Evolutionary conservation across 2,329 filamentous ascomycete genomes (phyloP), one percentile per base, ranked within the genome.

Genomic region (Zalaria sp.): DNA sequence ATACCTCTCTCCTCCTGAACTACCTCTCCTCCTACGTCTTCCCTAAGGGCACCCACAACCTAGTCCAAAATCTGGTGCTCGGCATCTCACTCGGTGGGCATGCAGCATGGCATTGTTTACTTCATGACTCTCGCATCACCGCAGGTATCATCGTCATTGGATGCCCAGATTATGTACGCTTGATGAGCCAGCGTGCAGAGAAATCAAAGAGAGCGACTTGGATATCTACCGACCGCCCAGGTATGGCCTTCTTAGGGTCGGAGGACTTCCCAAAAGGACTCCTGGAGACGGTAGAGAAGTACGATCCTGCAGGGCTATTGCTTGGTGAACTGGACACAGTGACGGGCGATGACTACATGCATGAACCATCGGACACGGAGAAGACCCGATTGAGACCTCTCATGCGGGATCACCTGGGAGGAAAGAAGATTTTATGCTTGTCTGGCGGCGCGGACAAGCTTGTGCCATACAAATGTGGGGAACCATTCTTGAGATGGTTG

Each of bases 51-150:
- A 51, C 44, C 47, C 64, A 64, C 43, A 58, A 51, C 4, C 68
- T 78, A 39, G 61, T 60, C 9, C 72, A 77, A 40, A 79, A 95
- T 58, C 60, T 93, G 7, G 82, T 81, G 7, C 68, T 93, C 34
- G 91, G 91, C 0, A 76, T 93, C 44, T 89, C 83, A 25, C 66
- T 96, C 1, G 91, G 91, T 4, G 91, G 85, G 0, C 91, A 96
- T 59, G 77, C 82, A 8, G 79, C 81, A 2, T 96, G 89, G 87
- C 82, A 93, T 56, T 72, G 78, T 27, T 63, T 94, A 44, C 73
- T 95, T 37, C 73, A 77, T 32, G 88, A 96, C 46, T 75, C 79
- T 11, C 73, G 87, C 48, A 73, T 96, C 42, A 79, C 72, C n/a
- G 79, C 83, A 0, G 87, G 75, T 1, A 77, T 93, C 5, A 71